Percentiles rank a stretch among this genome's conserved stretches.
These are phyloP conservation scores for Erysimum cheiranthoides DNA, from an alignment of 345 rosid species.

Conservation along the genomic window DNA sequence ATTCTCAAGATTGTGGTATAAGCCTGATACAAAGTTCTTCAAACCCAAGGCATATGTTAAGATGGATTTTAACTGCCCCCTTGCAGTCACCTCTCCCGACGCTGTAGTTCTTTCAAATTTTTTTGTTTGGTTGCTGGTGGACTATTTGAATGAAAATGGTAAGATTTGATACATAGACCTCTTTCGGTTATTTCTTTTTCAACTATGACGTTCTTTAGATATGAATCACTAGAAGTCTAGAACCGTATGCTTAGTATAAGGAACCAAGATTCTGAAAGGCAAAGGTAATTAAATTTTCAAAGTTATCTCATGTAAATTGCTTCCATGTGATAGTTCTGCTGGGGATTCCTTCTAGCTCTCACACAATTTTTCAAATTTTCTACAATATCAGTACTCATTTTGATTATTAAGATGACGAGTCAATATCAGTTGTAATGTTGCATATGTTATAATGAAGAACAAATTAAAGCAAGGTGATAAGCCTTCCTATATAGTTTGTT, in stretches of 20 bases:
- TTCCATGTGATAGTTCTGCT: neutral
- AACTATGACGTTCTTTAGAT: neutral
- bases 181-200: neutral
- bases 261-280: neutral
- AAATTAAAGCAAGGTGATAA: neutral
- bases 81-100: conserved; percentile 67
- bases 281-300: neutral
- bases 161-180: conserved; percentile 36
- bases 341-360: neutral
- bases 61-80: conserved; percentile 79
- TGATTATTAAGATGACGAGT: neutral
- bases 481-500: neutral
- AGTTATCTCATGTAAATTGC: neutral
- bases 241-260: conserved; percentile 14
- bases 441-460: neutral
- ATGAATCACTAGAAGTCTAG: neutral
- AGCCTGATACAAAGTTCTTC: conserved; percentile 74
- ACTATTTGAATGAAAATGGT: conserved; percentile 92
- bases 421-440: neutral
- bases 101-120: conserved; percentile 64
- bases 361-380: neutral
- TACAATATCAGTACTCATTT: neutral
- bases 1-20: conserved; percentile 74
- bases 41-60: conserved; percentile 74
- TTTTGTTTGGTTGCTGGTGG: conserved; percentile 67